Evolutionary conservation across 2,329 filamentous ascomycete genomes (phyloP).

Genomic region (Metarhizium robertsii): DNA sequence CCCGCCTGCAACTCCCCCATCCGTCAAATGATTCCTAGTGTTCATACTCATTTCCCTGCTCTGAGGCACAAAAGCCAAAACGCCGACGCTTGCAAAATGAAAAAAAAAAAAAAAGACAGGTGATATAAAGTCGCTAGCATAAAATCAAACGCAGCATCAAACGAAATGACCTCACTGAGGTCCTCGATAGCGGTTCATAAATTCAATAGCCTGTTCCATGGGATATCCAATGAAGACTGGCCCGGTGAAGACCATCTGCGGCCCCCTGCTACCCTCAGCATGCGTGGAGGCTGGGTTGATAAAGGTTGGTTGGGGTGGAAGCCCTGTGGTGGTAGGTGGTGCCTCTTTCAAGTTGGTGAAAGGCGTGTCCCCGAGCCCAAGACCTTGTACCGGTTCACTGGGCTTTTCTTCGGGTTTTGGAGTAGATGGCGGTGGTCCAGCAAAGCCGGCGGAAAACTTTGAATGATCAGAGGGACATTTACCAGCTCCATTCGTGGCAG

Average conservation of each 20-base stretch:
- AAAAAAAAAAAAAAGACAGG: constrained; percentile 3
- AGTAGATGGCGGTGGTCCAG: constrained; percentile 11
- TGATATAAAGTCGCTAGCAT: neutral
- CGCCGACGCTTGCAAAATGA: constrained; percentile 7
- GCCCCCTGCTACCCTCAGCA: constrained; percentile 21
- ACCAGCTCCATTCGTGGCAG: constrained; percentile 17
- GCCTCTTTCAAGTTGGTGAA: constrained; percentile 11
- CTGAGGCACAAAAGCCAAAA: neutral
- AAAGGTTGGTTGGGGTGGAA: constrained; percentile 37
- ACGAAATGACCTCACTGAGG: constrained; percentile 11
- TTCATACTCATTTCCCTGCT: neutral
- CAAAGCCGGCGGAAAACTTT: constrained; percentile 30
- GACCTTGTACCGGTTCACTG: constrained; percentile 1
- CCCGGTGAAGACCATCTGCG: constrained; percentile 81
- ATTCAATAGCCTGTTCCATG: constrained; percentile 67
- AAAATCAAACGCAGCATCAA: constrained; percentile 2
- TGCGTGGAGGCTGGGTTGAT: constrained; percentile 34
- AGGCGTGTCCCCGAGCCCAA: constrained; percentile 10
- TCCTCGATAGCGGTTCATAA: constrained; percentile 53
- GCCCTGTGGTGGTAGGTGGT: constrained; percentile 6
- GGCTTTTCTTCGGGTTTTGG: constrained; percentile 9
- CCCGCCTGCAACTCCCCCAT: neutral
- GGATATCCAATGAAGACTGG: constrained; percentile 92
- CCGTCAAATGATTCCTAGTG: neutral
- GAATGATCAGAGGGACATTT: constrained; percentile 53